A percentile compares a stretch with the other conserved stretches of the same genome.
phyloP scores from a whole-genome alignment of 805 yeast species.

The Naumovozyma dairenensis region DNA sequence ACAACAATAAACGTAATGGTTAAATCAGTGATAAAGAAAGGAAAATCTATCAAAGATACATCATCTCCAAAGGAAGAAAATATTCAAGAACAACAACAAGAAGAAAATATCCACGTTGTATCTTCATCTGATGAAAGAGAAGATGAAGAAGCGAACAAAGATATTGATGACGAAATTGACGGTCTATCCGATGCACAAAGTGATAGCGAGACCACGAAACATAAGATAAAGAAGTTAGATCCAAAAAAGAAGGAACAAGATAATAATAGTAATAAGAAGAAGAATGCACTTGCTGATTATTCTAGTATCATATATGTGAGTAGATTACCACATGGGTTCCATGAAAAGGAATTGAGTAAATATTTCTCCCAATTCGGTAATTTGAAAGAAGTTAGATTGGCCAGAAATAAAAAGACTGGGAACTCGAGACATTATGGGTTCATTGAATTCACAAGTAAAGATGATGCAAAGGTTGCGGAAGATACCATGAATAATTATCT shows the following conservation, averaged over 20 bases:
- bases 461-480: constrained; percentile 79
- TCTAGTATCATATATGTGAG: constrained; percentile 81
- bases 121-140: constrained; percentile 20
- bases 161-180: constrained; percentile 21
- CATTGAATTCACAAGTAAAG: constrained; percentile 64
- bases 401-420: constrained; percentile 86
- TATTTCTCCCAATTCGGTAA: constrained; percentile 90
- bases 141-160: constrained; percentile 21
- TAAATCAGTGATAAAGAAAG: constrained; percentile 3
- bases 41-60: no score
- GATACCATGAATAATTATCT: constrained; percentile 95
- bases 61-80: constrained; percentile 1
- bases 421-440: constrained; percentile 87
- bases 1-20: constrained; percentile 6
- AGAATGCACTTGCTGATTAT: constrained; percentile 19
- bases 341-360: constrained; percentile 62
- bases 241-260: constrained; percentile 19
- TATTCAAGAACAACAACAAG: not conserved
- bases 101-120: no score
- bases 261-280: constrained; percentile 12
- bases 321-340: constrained; percentile 85
- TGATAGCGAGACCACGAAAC: constrained; percentile 19
- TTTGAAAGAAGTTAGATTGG: constrained; percentile 64
- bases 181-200: constrained; percentile 29
- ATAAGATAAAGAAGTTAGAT: constrained; percentile 24